Percentiles rank a stretch among this genome's conserved stretches.
Evolutionary conservation across 257 asterid species (phyloP).

Genomic region (Solanum medicagineum): DNA sequence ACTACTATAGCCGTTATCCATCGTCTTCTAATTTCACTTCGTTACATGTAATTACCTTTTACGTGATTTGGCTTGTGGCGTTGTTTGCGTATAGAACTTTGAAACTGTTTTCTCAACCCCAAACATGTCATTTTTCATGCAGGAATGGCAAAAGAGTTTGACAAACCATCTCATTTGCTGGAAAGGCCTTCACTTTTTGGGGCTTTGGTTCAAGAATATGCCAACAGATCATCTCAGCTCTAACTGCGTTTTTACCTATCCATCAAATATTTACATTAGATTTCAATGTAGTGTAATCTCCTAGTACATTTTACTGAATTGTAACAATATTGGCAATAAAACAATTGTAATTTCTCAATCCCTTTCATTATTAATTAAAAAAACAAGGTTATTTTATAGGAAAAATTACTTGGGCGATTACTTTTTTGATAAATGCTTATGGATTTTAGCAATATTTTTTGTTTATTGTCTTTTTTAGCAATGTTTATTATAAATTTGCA

Average conservation of each 20-base stretch:
- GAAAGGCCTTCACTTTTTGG: conserved; percentile 80
- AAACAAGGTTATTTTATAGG: background rate
- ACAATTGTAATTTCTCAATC: background rate
- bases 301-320: background rate
- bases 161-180: conserved; percentile 55
- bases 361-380: background rate
- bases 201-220: conserved; percentile 94
- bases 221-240: conserved; percentile 69
- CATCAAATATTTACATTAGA: background rate
- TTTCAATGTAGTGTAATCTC: background rate
- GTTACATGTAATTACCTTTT: background rate
- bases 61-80: background rate
- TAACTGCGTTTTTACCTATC: conserved; percentile 11
- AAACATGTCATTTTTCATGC: background rate
- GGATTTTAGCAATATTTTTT: no score
- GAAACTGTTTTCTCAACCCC: background rate
- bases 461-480: no score
- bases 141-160: conserved; percentile 81
- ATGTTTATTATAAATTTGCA: no score
- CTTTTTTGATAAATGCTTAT: no score
- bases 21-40: background rate
- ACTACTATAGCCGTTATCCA: background rate
- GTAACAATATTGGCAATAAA: background rate
- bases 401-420: no score
- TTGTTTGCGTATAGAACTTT: background rate